phyloP scores from a whole-genome alignment of 805 yeast species.

The Myxozyma sirexii region DNA sequence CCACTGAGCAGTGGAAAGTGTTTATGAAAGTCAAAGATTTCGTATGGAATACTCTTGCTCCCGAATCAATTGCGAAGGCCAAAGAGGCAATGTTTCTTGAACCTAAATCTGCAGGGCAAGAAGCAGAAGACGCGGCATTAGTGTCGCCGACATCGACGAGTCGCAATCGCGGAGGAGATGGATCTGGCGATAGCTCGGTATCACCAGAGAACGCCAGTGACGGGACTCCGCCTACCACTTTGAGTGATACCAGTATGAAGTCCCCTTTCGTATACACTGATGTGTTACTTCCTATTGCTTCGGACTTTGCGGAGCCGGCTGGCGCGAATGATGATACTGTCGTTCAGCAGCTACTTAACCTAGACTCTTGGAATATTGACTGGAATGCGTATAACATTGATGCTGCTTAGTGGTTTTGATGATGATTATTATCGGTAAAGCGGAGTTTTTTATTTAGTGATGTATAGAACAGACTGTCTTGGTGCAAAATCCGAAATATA shows the following conservation, averaged over 20 bases:
- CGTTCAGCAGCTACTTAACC: constrained; percentile 9
- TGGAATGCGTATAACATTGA: constrained; percentile 9
- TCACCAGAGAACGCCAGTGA: constrained; percentile 1
- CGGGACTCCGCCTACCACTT: not conserved
- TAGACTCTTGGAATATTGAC: constrained; percentile 15
- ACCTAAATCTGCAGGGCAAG: not conserved
- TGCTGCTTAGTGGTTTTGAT: not conserved
- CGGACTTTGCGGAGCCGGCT: not conserved
- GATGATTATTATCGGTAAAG: not conserved
- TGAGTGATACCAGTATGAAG: not conserved
- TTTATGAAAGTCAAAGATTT: constrained; percentile 13
- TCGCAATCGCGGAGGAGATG: not conserved
- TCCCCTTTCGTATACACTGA: not conserved
- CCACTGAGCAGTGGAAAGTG: constrained; percentile 16
- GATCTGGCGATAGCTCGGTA: not conserved
- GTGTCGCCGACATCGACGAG: not conserved
- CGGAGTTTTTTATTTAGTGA: no score
- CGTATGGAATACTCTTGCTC: constrained; percentile 16
- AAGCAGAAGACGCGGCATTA: not conserved
- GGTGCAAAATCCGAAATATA: no score
- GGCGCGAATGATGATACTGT: not conserved
- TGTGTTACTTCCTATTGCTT: not conserved
- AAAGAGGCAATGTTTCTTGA: not conserved
- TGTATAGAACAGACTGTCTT: no score
- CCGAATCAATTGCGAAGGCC: not conserved